Percentiles rank a stretch among this genome's conserved stretches.
These are phyloP conservation scores for Sungouiella thailandica DNA, from an alignment of 805 yeast species.

Conservation along the genomic window DNA sequence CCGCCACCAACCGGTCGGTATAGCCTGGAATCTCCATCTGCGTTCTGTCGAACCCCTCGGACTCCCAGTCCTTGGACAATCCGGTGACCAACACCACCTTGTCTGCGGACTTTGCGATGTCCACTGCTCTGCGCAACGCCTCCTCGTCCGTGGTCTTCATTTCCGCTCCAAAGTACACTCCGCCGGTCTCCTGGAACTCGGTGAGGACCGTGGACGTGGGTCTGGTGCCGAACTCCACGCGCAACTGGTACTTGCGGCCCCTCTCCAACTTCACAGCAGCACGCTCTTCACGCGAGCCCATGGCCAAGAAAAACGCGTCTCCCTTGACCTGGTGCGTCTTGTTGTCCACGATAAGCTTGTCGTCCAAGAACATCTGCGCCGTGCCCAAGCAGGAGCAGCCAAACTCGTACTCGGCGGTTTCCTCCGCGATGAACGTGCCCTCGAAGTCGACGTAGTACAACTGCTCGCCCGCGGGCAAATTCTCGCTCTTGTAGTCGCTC, in stretches of 20 bases:
- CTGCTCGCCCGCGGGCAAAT: constrained; percentile 11
- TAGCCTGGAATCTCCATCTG: constrained; percentile 26
- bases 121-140: constrained; percentile 22
- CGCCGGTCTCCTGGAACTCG: constrained; percentile 18
- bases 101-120: constrained; percentile 22
- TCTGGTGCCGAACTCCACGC: constrained; percentile 49
- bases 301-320: constrained; percentile 43
- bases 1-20: constrained; percentile 22
- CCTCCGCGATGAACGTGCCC: constrained; percentile 43
- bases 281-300: constrained; percentile 50
- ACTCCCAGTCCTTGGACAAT: constrained; percentile 25
- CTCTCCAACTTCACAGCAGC: constrained; percentile 34
- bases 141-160: constrained; percentile 16
- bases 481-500: constrained; percentile 13
- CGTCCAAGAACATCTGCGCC: constrained; percentile 51
- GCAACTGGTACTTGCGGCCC: constrained; percentile 43
- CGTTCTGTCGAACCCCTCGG: constrained; percentile 27
- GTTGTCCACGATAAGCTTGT: constrained; percentile 50
- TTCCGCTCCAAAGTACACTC: constrained; percentile 24
- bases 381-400: constrained; percentile 53
- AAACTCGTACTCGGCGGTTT: constrained; percentile 44
- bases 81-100: constrained; percentile 27
- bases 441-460: constrained; percentile 42
- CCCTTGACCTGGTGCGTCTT: constrained; percentile 48
- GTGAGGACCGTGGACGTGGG: constrained; percentile 25